Evolutionary conservation across 2,329 filamentous ascomycete genomes (phyloP), one percentile per base, ranked within the genome.

Genomic region (Aspergillus sp.): DNA sequence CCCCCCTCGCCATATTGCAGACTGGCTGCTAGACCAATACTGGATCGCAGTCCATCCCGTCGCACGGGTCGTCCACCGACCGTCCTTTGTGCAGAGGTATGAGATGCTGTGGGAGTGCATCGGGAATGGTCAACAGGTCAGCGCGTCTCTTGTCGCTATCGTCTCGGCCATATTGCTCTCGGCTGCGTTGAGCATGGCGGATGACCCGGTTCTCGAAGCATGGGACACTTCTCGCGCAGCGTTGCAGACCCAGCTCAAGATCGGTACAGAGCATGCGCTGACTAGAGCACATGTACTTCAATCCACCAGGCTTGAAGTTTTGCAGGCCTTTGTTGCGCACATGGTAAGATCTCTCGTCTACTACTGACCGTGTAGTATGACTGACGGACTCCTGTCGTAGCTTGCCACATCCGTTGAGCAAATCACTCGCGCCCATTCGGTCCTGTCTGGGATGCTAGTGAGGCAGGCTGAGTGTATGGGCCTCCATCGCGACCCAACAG

Each of bases 401-500:
- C 48, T 58, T 7, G n/a, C 56, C 1, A 46, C 51, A 22, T 52
- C 47, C 23, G 13, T 58, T 13, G 47, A 22, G 8, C 47, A 52
- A 17, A 46, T 52, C 7, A 45, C 56, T 0, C 56, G 56, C 1
- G 56, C 48, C 13, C 56, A 52, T 13, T 52, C 56, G 3, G 56
- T 46, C 7, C 48, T 58, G 3, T 23, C 30, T 7, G 56, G 56
- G 2, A 58, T 58, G 48, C 23, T 46, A 13, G 50, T 58, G 15
- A 30, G 56, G 15, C 28, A 46, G 2, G 56, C 56, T 7, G 52
- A 54, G 15, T 54, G 52, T 17, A 50, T 57, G 28, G 54, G 54
- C 46, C 54, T 57, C n/a, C 54, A 57, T 41, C 45, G 45, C 13
- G 54, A 57, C 34, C 54, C 54, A 17, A 23, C 46, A 30, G 54